Percentiles rank a stretch among this genome's conserved stretches.
Conservation (phyloP, 805 yeast genomes). For the Metschnikowia sp. region DNA sequence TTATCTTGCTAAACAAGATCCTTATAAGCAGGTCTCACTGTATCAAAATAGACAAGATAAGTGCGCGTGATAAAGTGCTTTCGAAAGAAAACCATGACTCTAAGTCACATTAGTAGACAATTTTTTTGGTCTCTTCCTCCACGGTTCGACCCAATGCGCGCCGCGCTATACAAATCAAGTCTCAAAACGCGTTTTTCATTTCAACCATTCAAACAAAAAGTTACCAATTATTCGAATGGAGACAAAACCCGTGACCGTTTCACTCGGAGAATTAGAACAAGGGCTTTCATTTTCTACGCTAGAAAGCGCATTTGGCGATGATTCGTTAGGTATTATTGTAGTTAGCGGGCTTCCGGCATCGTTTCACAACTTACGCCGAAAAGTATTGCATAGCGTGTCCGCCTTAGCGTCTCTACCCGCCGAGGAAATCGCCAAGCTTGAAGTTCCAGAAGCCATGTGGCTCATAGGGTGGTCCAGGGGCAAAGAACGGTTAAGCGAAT, state of each 20-base stretch:
- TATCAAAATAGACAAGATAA: no score
- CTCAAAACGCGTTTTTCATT: background rate
- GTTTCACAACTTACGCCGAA: conserved; percentile 36
- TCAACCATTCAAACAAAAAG: background rate
- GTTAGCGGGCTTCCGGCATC: conserved; percentile 41
- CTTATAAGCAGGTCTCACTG: no score
- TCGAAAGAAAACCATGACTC: no score
- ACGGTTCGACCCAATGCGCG: background rate
- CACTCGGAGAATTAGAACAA: conserved; percentile 25
- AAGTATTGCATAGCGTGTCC: conserved; percentile 43
- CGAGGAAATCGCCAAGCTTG: conserved; percentile 34
- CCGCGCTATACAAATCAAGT: no score
- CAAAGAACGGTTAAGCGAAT: conserved; percentile 42
- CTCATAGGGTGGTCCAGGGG: conserved; percentile 63
- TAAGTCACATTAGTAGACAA: no score
- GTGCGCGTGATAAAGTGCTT: no score
- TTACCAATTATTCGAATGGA: background rate
- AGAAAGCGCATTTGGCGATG: conserved; percentile 49
- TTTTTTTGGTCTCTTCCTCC: background rate
- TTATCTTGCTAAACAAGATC: no score
- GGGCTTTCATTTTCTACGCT: conserved; percentile 33
- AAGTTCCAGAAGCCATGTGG: conserved; percentile 49
- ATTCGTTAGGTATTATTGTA: conserved; percentile 53
- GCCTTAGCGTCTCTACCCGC: conserved; percentile 39
- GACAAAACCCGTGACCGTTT: conserved; percentile 26